Evolutionary conservation across 129 eudicot genomes (phyloP).

Genomic region (Helianthus tuberosus): DNA sequence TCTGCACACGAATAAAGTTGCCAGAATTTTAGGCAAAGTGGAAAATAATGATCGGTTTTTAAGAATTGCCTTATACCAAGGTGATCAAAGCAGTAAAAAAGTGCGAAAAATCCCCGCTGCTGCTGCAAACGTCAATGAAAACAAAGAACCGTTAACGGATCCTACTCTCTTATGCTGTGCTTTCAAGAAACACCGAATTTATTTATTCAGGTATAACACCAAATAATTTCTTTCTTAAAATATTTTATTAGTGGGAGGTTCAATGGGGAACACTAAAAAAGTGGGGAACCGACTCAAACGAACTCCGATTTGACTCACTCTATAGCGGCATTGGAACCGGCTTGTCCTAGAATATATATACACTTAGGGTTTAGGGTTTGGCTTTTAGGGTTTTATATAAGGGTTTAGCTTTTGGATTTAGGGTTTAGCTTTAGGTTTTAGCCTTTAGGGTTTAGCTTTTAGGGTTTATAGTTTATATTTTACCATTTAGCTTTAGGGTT

Average conservation of each 20-base stretch:
- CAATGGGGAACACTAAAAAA: too few relatives aligned
- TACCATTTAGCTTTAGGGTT: too few relatives aligned
- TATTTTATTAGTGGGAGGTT: background rate
- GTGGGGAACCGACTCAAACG: too few relatives aligned
- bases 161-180: constrained; percentile 97
- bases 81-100: constrained; percentile 86
- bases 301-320: too few relatives aligned
- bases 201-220: constrained; percentile 73
- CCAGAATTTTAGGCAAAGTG: constrained; percentile 94
- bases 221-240: background rate
- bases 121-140: constrained; percentile 88
- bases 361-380: too few relatives aligned
- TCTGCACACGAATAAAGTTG: constrained; percentile 87
- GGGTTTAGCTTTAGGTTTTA: too few relatives aligned
- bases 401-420: too few relatives aligned
- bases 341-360: too few relatives aligned
- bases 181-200: constrained; percentile 91
- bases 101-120: constrained; percentile 91
- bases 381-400: too few relatives aligned
- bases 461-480: too few relatives aligned
- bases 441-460: too few relatives aligned
- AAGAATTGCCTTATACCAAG: constrained; percentile 93
- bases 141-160: constrained; percentile 89
- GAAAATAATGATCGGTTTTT: constrained; percentile 93
- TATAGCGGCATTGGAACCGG: too few relatives aligned